phyloP scores from a whole-genome alignment of 768 basidiomycete species.

The Suillus brevipes region DNA sequence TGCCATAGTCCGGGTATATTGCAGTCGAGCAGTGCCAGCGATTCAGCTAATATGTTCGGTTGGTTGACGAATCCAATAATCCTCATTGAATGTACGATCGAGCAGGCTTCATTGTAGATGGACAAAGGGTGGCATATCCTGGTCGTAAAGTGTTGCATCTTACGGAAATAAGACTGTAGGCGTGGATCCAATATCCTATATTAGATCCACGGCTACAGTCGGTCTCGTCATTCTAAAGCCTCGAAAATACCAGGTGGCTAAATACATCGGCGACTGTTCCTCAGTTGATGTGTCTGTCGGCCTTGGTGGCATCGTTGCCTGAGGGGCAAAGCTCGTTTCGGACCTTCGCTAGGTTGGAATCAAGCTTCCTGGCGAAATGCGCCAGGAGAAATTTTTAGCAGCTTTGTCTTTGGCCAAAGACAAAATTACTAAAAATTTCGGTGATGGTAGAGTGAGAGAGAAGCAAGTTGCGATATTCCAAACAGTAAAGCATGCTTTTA shows the following conservation, averaged over 20 bases:
- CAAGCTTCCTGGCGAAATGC: slow-evolving; percentile 6
- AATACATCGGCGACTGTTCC: neutral
- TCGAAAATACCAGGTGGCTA: neutral
- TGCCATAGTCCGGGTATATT: slow-evolving; percentile 8
- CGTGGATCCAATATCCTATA: neutral
- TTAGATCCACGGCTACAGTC: too few species aligned
- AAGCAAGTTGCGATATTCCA: neutral
- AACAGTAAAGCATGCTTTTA: neutral
- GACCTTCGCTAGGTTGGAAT: too few species aligned
- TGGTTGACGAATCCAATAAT: too few species aligned
- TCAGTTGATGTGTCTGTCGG: neutral
- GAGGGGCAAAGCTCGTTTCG: neutral
- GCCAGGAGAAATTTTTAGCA: slow-evolving; percentile 5
- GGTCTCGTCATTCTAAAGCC: neutral
- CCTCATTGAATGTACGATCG: too few species aligned
- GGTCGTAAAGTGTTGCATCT: too few species aligned
- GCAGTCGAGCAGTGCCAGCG: neutral
- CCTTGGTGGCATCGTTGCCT: neutral
- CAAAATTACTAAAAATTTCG: too few species aligned
- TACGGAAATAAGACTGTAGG: too few species aligned
- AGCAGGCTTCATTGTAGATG: too few species aligned
- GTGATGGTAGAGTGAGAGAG: neutral
- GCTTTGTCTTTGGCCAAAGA: neutral
- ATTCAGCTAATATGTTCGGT: neutral
- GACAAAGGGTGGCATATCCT: too few species aligned